Base-by-base conservation (phyloP, 768 basidiomycete species). In the Trametes gibbosa region DNA sequence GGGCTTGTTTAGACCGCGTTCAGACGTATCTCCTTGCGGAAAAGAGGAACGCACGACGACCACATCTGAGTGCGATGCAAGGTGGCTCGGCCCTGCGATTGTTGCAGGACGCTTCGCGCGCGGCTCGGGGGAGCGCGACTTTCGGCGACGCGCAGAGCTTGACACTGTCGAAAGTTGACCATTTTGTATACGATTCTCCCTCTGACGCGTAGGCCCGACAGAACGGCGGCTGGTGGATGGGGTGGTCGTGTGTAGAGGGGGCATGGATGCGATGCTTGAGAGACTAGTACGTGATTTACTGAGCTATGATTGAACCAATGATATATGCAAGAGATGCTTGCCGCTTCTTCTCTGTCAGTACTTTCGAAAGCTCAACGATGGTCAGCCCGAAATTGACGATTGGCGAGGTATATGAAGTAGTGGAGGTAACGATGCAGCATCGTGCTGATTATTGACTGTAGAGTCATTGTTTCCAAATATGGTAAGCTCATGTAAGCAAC, bases 61-160 rank as follows among this genome's bases (percentile, higher is more conserved):
- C 40, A 27, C 48, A 21, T 21, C 56, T 25, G 53, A 53, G 6
- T 58, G 43, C 17, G 62, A 35, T 5, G 42, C 9, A 9, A 25
- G 45, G 9, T n/a, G 17, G 10, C 39, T 21, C 1, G 48, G 17
- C 2, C 50, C 29, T 60, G 51, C 47, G 64, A 51, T 9, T 56
- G 40, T 47, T 2, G 19, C 21, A 10, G 39, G 58, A 62, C 69
- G 70, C 72, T 70, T 77, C 61, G 58, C 55, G 21, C 61, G 67
- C 29, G 68, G 50, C 40, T 74, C 75, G 2, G 75, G 72, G 8
- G 76, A 77, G 47, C 67, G 68, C 27, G 76, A 75, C 63, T 72
- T 72, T 42, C 66, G 68, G 40, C 73, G 68, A 45, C 71, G 70
- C 19, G 12, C 58, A 8, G 66, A 35, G 6, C 27, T 40, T 14